phyloP scores from a whole-genome alignment of 1,284 basidiomycete genomes.

The Irpex sp. region DNA sequence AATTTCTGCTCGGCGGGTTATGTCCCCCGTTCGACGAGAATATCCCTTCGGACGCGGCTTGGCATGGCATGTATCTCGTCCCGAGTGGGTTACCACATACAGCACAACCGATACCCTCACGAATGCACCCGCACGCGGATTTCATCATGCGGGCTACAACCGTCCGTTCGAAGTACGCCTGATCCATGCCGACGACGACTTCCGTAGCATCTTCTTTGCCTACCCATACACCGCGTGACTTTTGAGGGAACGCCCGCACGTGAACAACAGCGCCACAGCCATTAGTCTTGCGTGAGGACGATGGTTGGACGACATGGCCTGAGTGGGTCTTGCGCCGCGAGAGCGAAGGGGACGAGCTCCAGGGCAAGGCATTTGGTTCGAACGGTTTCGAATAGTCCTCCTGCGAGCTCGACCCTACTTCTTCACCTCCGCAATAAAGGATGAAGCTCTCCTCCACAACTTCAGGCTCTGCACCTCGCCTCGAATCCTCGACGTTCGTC shows the following conservation, averaged over 20 bases:
- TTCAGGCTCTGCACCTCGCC: conserved; percentile 11
- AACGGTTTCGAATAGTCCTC: conserved; percentile 16
- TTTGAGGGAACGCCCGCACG: conserved; percentile 46
- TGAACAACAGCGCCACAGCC: conserved; percentile 64
- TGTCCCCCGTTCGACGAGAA: conserved; percentile 25
- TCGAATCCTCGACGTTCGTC: conserved; percentile 14
- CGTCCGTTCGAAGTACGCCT: conserved; percentile 49
- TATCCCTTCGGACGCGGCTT: conserved; percentile 49
- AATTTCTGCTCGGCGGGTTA: not conserved
- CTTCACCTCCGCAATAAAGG: conserved; percentile 48
- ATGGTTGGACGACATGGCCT: conserved; percentile 24
- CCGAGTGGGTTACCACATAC: conserved; percentile 64
- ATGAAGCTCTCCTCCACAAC: conserved; percentile 32
- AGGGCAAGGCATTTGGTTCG: conserved; percentile 20
- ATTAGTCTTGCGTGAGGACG: conserved; percentile 30
- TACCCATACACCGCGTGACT: conserved; percentile 50
- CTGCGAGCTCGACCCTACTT: conserved; percentile 2
- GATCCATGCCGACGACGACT: conserved; percentile 47
- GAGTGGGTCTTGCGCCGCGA: conserved; percentile 6
- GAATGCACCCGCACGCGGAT: conserved; percentile 58
- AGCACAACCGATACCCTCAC: conserved; percentile 62
- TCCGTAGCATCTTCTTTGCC: conserved; percentile 47
- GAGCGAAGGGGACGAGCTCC: conserved; percentile 31
- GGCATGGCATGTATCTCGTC: conserved; percentile 56
- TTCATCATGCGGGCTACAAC: conserved; percentile 45